Evolutionary conservation across 106 monocot species (phyloP).

Genomic region (Allium sativum): DNA sequence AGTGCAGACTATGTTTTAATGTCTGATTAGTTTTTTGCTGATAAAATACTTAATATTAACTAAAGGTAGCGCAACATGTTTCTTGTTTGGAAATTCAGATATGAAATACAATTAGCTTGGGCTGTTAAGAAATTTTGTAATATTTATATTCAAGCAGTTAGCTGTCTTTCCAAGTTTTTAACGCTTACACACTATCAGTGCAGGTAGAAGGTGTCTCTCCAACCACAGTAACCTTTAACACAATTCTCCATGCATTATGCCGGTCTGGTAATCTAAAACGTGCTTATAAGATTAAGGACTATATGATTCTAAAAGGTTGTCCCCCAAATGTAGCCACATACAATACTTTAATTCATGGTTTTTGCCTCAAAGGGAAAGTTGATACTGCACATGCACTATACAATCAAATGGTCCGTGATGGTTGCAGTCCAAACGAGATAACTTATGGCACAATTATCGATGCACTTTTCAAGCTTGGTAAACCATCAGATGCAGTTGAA

Average conservation of each 20-base stretch:
- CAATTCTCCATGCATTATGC: constrained; percentile 40
- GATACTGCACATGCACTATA: constrained; percentile 39
- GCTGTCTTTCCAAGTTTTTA: background rate
- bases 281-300: constrained; percentile 42
- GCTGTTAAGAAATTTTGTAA: too few species aligned
- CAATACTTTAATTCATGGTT: constrained; percentile 76
- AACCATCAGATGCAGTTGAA: constrained; percentile 30
- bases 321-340: constrained; percentile 60
- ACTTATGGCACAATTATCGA: constrained; percentile 67
- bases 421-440: constrained; percentile 38
- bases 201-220: constrained; percentile 43
- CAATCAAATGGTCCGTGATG: constrained; percentile 45
- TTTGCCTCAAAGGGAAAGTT: constrained; percentile 42
- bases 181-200: constrained; percentile 9
- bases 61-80: too few species aligned
- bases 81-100: too few species aligned
- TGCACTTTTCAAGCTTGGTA: constrained; percentile 44
- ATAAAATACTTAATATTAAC: too few species aligned
- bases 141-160: too few species aligned
- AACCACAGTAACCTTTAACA: constrained; percentile 47
- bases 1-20: too few species aligned
- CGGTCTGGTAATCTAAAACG: constrained; percentile 34
- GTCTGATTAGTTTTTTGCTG: too few species aligned
- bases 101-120: too few species aligned
- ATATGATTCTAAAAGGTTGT: constrained; percentile 85